Evolutionary conservation across 169 alveolate genomes (phyloP), one percentile per base, ranked within the genome.

Genomic region (Besnoitia besnoiti): DNA sequence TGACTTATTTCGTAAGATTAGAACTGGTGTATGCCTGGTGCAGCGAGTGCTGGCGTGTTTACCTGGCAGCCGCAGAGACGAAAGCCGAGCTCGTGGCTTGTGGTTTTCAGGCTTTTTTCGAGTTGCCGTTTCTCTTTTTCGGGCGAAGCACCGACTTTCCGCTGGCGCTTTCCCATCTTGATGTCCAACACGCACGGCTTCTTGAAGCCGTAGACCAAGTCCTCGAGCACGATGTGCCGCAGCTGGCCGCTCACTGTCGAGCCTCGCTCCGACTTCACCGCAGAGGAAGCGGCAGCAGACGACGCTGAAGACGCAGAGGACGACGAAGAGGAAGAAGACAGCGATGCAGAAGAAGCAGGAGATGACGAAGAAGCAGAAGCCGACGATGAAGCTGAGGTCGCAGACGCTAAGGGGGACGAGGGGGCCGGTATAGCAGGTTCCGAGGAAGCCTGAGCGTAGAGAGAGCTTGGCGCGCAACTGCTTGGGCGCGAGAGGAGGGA

Each of bases 111-210:
- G 73, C 96, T 94, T 62, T 95, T 95, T 82, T 89, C 95, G 55
- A 92, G 93, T 85, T 95, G 97, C 50, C 97, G 90, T 88, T 90
- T 85, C 89, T 87, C 95, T 94, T 95, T 95, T 91, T 89, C 96
- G 76, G 93, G 91, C 12, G 95, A 88, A 39, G 95, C 95, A 40
- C 95, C 95, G 61, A 94, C 79, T 51, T 91, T 95, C 84, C 97
- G 84, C 94, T 95, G 97, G 21, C 96, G 73, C 88, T 84, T 91
- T 0, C 97, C 97, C 97, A 95, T 95, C 89, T 95, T 95, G 82
- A 95, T 95, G 85, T 95, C 97, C 85, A 95, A 59, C 87, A 95
- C 95, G 84, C 97, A 95, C 42, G 96, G 96, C 76, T 94, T 92
- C 91, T 75, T 89, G 85, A 92, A 95, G 59, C 95, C 95, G 77